Percentiles rank a stretch among this genome's conserved stretches.
These are phyloP conservation scores for Scedosporium dehoogii DNA, from an alignment of 2,329 filamentous ascomycete species.

Conservation along the genomic window DNA sequence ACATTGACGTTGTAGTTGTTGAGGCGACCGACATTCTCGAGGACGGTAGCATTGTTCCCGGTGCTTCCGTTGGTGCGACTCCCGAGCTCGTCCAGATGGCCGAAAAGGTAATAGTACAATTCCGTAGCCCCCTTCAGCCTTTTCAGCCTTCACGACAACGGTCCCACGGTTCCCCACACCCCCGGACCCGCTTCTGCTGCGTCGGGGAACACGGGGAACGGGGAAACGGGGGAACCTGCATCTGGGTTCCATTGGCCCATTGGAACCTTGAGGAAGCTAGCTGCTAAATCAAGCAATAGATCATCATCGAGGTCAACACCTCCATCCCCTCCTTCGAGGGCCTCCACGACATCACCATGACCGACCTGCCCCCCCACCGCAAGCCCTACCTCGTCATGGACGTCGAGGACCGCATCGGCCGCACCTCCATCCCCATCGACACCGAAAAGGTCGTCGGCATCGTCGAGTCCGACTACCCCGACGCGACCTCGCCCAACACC, in stretches of 20 bases:
- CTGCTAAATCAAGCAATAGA: conserved; percentile 23
- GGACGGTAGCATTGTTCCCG: conserved; percentile 80
- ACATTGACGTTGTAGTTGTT: conserved; percentile 73
- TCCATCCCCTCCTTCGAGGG: conserved; percentile 76
- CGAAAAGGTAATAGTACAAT: conserved; percentile 50
- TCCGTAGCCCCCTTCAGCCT: no score
- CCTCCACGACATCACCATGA: conserved; percentile 84
- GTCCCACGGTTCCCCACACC: no score
- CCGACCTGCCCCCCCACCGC: conserved; percentile 67
- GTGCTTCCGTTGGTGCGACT: conserved; percentile 74
- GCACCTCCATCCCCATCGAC: conserved; percentile 72
- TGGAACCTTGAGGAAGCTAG: no score
- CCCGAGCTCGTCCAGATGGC: conserved; percentile 85
- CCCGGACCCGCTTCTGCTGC: no score
- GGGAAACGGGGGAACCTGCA: not conserved
- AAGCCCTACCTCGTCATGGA: conserved; percentile 82
- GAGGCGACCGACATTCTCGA: conserved; percentile 82
- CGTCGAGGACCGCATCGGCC: conserved; percentile 79
- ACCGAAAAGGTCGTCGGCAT: conserved; percentile 76
- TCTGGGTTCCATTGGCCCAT: not conserved
- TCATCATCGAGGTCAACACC: conserved; percentile 90
- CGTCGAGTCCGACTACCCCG: conserved; percentile 75
- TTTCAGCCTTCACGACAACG: no score
- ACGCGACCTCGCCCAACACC: conserved; percentile 63
- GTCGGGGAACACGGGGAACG: no score